Evolutionary conservation across 495 filamentous ascomycete species (phyloP), one percentile per base, ranked within the genome.

Genomic region (Aspergillus ostianus): DNA sequence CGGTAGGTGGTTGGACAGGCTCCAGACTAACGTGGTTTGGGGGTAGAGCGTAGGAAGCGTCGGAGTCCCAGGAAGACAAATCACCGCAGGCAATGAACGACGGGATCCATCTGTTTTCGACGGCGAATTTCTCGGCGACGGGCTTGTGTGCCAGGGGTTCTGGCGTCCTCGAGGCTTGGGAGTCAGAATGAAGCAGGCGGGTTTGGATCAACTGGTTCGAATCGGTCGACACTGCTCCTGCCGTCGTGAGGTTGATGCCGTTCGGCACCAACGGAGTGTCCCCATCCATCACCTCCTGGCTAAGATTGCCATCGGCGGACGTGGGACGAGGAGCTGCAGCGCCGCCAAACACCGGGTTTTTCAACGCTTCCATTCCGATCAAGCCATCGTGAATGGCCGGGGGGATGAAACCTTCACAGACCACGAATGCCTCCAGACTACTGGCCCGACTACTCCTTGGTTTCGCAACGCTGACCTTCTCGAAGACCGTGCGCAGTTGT

Each of bases 51-150:
- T 97, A 97, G 1, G 91, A 90, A 19, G 94, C 94, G 80, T 98
- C 94, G 0, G 93, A 89, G 72, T 98, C 94, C 77, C 87, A 97
- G 7, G 90, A 86, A 4, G 90, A 93, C n/a, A 98, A 80, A 72
- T 98, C 94, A 12, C 94, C 94, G 69, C 95, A 98, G 17, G 94
- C 94, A 53, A 98, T 85, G 67, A 98, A 98, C 0, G 92, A 90
- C 0, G 91, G 91, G 55, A 98, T 92, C 90, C 92, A 98, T 52
- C 89, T 77, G 46, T 78, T 74, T 59, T 78, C 76, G 20, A 58
- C 59, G 17, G 73, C 65, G 54, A 73, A 78, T 46, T 72, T 74
- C 51, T 67, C 65, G 1, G 67, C 36, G 2, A 65, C 58, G 9
- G 61, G 55, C 46, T 71, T 70, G 17, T 70, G 66, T 2, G 68